Conservation (phyloP, 2,329 filamentous ascomycete genomes). For the Alternaria tenuissima region DNA sequence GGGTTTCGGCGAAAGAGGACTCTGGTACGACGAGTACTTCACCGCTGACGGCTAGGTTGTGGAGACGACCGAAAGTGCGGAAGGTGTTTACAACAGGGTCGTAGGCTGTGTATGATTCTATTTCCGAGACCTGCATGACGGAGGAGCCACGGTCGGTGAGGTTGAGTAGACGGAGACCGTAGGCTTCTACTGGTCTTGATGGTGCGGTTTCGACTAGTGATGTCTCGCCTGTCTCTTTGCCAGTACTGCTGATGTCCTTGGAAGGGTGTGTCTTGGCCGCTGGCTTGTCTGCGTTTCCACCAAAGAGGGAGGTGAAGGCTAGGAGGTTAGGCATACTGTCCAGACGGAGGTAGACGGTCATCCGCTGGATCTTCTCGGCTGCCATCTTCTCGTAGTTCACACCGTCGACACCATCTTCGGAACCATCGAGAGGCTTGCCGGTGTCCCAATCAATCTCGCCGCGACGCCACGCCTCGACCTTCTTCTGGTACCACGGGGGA, state of each 20-base stretch:
- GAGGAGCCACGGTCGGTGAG: slow-evolving; percentile 92
- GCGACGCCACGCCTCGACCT: slow-evolving; percentile 76
- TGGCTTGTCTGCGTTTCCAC: slow-evolving; percentile 59
- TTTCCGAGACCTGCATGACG: slow-evolving; percentile 91
- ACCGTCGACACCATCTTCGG: slow-evolving; percentile 52
- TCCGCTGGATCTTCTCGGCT: slow-evolving; percentile 63
- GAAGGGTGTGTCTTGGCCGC: slow-evolving; percentile 51
- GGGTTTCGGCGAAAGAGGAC: slow-evolving; percentile 77
- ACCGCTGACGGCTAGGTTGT: slow-evolving; percentile 83
- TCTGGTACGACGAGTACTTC: slow-evolving; percentile 82
- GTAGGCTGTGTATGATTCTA: slow-evolving; percentile 68
- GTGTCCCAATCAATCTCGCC: slow-evolving; percentile 91
- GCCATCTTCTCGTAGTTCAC: slow-evolving; percentile 61
- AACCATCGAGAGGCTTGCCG: slow-evolving; percentile 56
- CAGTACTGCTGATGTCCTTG: slow-evolving; percentile 22
- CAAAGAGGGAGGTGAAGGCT: slow-evolving; percentile 81
- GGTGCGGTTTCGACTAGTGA: slow-evolving; percentile 22
- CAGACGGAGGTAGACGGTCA: slow-evolving; percentile 83
- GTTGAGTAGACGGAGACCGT: slow-evolving; percentile 85
- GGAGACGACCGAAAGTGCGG: slow-evolving; percentile 83
- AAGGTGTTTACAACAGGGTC: slow-evolving; percentile 94
- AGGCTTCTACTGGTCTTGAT: slow-evolving; percentile 70
- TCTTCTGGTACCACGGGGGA: slow-evolving; percentile 78
- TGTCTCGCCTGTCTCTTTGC: slow-evolving; percentile 33
- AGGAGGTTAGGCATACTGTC: slow-evolving; percentile 85